Percentiles rank a stretch among this genome's conserved stretches.
Conservation (phyloP, 148 eudicot species). For the Vaccinium corymbosum region DNA sequence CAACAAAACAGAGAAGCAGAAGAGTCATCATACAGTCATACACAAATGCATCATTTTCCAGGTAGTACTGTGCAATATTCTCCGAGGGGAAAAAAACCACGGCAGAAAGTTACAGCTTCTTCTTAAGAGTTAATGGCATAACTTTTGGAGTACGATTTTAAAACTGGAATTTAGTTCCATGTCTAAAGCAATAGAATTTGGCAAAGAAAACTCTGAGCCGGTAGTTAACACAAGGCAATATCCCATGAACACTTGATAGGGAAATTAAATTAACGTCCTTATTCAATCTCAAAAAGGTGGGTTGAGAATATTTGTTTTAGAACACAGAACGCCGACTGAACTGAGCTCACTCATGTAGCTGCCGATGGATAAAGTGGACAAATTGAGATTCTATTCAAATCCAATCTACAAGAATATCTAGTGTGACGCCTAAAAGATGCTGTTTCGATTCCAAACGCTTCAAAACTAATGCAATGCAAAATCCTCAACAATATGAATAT, state of each 20-base stretch:
- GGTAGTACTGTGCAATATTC: background rate
- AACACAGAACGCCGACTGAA: too few species aligned
- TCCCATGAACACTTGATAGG: background rate
- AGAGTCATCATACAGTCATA: background rate
- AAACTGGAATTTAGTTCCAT: background rate
- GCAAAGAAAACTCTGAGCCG: background rate
- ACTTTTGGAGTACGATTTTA: background rate
- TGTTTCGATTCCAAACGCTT: background rate
- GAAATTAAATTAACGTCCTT: too few species aligned
- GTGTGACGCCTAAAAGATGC: too few species aligned
- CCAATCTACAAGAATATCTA: too few species aligned
- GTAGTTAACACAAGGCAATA: background rate
- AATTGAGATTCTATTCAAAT: too few species aligned
- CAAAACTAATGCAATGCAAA: background rate
- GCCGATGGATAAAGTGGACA: too few species aligned
- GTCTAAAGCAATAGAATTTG: background rate
- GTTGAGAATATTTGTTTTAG: too few species aligned
- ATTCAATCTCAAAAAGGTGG: too few species aligned
- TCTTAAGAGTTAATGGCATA: background rate
- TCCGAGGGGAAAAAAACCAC: background rate
- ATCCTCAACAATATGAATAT: constrained; percentile 5
- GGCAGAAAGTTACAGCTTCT: background rate
- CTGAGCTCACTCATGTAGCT: too few species aligned
- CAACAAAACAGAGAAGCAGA: background rate
- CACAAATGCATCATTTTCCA: background rate